Evolutionary conservation across 768 basidiomycete genomes (phyloP), one percentile per base, ranked within the genome.

Genomic region (Pulveroboletus sp.): DNA sequence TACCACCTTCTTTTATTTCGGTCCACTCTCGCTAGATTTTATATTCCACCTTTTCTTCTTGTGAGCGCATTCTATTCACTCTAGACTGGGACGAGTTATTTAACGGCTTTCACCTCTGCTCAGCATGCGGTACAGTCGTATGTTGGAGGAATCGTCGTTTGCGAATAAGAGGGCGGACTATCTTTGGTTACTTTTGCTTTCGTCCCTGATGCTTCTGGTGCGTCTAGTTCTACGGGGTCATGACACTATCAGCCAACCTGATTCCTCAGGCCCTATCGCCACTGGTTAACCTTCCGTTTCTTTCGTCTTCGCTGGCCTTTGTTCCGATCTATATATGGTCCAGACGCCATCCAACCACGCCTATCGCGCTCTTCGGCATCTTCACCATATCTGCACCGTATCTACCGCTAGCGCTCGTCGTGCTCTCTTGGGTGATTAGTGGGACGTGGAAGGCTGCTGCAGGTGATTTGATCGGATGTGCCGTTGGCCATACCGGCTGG

Each of bases 1-100:
- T 37, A 94, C 93, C 27, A 95, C 89, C 10, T 98, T 98, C 77
- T 86, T 93, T 61, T 99, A 94, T 71, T 98, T 97, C 70, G 96
- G 95, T 10, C 80, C 86, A 1, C 82, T 98, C 63, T 92, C 89
- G 5, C 73, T 98, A 18, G 95, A 98, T 68, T 92, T 97, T 59
- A 78, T 95, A 51, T 96, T 98, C 70, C 95, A 98, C 67, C 77
- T 99, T 46, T 97, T 97, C 76, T 99, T 98, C 77, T 96, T 99
- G 95, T 95, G 65, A 68, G 93, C 73, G 10, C 18, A 10, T 32
- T 15, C 1, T 26, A 15, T 33, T 27, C 9, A n/a, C 24, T 21
- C 13, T 38, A 5, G 3, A 2, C 10, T 31, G 24, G 11, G 6
- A 14, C 26, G n/a, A 7, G 3, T 30, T n/a, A 26, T 39, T 13